Conservation (phyloP, 306 rosid genomes). For the Dalbergia oliveri region DNA sequence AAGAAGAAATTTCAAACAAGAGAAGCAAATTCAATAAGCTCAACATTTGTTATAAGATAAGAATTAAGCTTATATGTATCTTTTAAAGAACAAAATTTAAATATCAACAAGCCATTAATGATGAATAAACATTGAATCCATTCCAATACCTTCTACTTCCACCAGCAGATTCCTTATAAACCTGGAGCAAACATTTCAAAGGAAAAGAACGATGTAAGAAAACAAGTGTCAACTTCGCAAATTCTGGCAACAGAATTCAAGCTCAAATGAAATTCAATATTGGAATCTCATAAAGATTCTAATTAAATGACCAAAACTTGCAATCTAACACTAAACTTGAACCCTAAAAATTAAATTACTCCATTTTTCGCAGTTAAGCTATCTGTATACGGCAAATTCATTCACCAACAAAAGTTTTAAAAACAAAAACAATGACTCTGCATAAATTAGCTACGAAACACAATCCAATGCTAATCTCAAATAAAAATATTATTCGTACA, state of each 20-base stretch:
- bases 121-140: slow-evolving; percentile 24
- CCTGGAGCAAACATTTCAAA: slow-evolving; percentile 62
- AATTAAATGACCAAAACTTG: slow-evolving; percentile 3
- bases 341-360: slow-evolving; percentile 30
- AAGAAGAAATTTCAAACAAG: too few species aligned
- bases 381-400: slow-evolving; percentile 18
- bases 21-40: background rate
- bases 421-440: slow-evolving; percentile 17
- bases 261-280: slow-evolving; percentile 7
- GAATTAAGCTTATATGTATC: slow-evolving; percentile 13
- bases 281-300: background rate
- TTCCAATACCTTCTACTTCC: slow-evolving; percentile 67
- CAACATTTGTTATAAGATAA: slow-evolving; percentile 10
- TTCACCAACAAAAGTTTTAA: background rate
- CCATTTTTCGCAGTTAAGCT: slow-evolving; percentile 21
- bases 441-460: slow-evolving; percentile 34
- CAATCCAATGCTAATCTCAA: background rate
- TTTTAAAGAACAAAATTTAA: background rate
- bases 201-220: slow-evolving; percentile 18
- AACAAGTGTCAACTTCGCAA: slow-evolving; percentile 45
- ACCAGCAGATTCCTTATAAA: slow-evolving; percentile 56
- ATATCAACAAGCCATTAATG: slow-evolving; percentile 15
- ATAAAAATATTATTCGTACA: background rate
- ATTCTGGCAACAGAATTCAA: slow-evolving; percentile 22
- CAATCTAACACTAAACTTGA: slow-evolving; percentile 14